Percentiles rank a stretch among this genome's conserved stretches.
Conservation (phyloP, 805 yeast genomes). For the Candida ovalis region DNA sequence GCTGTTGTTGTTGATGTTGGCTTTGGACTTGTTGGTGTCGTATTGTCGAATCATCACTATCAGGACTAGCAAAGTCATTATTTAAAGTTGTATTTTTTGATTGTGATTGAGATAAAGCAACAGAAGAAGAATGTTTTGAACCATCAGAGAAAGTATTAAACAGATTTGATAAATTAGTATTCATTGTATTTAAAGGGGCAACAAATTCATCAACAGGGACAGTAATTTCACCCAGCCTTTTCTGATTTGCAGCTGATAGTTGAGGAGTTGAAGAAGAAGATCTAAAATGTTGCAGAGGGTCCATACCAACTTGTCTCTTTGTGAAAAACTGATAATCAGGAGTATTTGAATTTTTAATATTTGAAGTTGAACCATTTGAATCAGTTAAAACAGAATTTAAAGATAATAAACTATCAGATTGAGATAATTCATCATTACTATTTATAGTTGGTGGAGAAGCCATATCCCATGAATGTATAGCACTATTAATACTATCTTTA, state of each 20-base stretch:
- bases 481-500: constrained; percentile 11
- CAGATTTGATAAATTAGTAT: constrained; percentile 28
- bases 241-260: constrained; percentile 9
- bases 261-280: constrained; percentile 16
- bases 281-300: constrained; percentile 28
- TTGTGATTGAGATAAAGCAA: neutral
- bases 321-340: constrained; percentile 18
- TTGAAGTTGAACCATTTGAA: neutral
- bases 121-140: neutral
- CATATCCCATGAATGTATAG: constrained; percentile 29
- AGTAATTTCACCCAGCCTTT: constrained; percentile 30
- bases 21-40: neutral
- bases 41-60: neutral
- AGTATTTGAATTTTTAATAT: neutral
- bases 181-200: constrained; percentile 35
- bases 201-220: constrained; percentile 35
- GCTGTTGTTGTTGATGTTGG: too few relatives aligned
- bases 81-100: neutral
- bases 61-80: neutral
- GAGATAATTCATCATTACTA: constrained; percentile 4
- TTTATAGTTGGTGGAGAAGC: constrained; percentile 20
- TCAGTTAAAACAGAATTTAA: constrained; percentile 13
- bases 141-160: constrained; percentile 19
- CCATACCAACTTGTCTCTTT: constrained; percentile 29
- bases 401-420: constrained; percentile 24